Evolutionary conservation across 2,329 filamentous ascomycete genomes (phyloP).

Genomic region (Elsinoe perseae): DNA sequence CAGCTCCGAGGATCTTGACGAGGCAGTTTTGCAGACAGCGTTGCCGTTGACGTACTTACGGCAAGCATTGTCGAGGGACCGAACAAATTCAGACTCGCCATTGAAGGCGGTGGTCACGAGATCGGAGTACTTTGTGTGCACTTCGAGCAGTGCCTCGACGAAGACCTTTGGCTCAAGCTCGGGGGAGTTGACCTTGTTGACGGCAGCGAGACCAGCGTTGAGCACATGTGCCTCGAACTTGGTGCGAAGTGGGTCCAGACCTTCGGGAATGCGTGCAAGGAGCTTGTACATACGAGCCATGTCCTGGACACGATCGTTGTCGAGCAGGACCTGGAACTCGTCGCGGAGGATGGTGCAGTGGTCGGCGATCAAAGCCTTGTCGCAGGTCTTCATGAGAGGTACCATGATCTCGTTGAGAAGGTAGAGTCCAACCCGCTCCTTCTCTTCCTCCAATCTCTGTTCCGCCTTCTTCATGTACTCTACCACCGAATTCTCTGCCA

Average conservation of each 20-base stretch:
- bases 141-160: constrained; percentile 87
- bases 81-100: constrained; percentile 92
- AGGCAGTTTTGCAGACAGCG: constrained; percentile 86
- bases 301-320: constrained; percentile 91
- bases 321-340: constrained; percentile 88
- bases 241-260: constrained; percentile 76
- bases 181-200: constrained; percentile 82
- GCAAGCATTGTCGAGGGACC: constrained; percentile 93
- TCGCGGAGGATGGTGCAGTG: constrained; percentile 82
- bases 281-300: constrained; percentile 95
- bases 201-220: constrained; percentile 77
- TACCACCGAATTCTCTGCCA: constrained; percentile 93
- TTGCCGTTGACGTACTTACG: constrained; percentile 98
- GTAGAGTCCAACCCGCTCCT: constrained; percentile 86
- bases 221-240: constrained; percentile 90
- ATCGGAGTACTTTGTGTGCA: constrained; percentile 86
- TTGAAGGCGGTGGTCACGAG: constrained; percentile 89
- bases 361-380: constrained; percentile 80
- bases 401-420: constrained; percentile 82
- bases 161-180: constrained; percentile 96
- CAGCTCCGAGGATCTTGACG: constrained; percentile 88
- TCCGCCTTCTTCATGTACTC: constrained; percentile 99
- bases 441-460: constrained; percentile 78
- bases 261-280: constrained; percentile 79
- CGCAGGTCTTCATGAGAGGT: constrained; percentile 77